These are phyloP conservation scores for Sporothrix pseudoabietina DNA, from an alignment of 2,329 filamentous ascomycete species.

Conservation along the genomic window DNA sequence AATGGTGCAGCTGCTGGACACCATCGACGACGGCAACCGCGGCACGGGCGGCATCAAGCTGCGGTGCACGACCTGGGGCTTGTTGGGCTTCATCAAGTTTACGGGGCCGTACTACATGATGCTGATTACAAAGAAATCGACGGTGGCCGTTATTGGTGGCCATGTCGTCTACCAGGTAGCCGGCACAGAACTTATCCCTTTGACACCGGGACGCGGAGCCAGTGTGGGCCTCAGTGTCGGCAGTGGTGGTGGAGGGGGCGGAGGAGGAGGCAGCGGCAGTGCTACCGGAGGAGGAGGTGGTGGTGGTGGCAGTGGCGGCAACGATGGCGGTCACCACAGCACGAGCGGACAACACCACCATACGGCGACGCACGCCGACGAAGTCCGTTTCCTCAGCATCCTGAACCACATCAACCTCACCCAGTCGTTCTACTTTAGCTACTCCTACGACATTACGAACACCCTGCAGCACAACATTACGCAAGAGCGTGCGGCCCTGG, in stretches of 20 bases:
- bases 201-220: conserved; percentile 67
- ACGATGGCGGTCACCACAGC: conserved; percentile 43
- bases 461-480: conserved; percentile 92
- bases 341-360: background rate
- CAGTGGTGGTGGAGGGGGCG: conserved; percentile 7
- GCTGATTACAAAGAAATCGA: conserved; percentile 91
- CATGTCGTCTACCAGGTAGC: conserved; percentile 97
- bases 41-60: conserved; percentile 86
- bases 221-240: background rate
- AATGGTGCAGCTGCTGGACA: conserved; percentile 89
- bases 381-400: conserved; percentile 84
- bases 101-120: conserved; percentile 98
- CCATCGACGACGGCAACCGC: conserved; percentile 94
- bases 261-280: background rate
- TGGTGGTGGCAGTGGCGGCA: conserved; percentile 3
- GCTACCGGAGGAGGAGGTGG: background rate
- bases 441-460: conserved; percentile 92
- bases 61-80: conserved; percentile 87
- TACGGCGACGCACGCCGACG: conserved; percentile 68
- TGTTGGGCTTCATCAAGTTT: conserved; percentile 93
- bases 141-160: conserved; percentile 92
- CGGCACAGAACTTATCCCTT: conserved; percentile 84
- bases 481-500: conserved; percentile 71
- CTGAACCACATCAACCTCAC: conserved; percentile 89
- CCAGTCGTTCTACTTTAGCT: conserved; percentile 95